Conservation (phyloP, 306 rosid species). For the Elaeagnus macrophylla region DNA sequence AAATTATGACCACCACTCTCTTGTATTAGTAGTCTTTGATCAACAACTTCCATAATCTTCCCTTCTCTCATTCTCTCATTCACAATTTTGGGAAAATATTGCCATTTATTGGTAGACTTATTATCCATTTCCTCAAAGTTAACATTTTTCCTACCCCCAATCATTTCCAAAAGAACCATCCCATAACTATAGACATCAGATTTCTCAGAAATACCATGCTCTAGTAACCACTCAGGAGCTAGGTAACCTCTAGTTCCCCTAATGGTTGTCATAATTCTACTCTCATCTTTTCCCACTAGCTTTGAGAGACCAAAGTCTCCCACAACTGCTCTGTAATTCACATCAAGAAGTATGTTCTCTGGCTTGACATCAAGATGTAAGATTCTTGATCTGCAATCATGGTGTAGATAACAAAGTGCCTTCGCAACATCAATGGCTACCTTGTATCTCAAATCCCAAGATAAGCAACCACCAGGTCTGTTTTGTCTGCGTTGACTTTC, state of each 20-base stretch:
- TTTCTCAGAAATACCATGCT: conserved; percentile 76
- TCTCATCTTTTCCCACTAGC: conserved; percentile 62
- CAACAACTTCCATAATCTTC: conserved; percentile 60
- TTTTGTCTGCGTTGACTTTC: not conserved
- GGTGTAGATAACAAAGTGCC: conserved; percentile 70
- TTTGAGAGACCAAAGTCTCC: conserved; percentile 78
- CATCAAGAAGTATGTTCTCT: conserved; percentile 78
- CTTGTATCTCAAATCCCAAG: conserved; percentile 58
- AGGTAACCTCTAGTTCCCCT: conserved; percentile 85
- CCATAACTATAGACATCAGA: conserved; percentile 76
- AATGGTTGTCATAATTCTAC: conserved; percentile 53
- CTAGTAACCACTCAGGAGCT: conserved; percentile 89
- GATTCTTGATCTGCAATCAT: conserved; percentile 68
- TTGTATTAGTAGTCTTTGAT: conserved; percentile 39
- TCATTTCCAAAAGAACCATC: conserved; percentile 78
- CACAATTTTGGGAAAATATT: conserved; percentile 60
- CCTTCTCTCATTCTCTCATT: conserved; percentile 62
- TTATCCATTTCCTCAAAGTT: conserved; percentile 26
- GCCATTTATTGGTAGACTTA: conserved; percentile 36
- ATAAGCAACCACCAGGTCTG: conserved; percentile 43
- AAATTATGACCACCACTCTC: conserved; percentile 18
- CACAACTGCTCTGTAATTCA: conserved; percentile 47
- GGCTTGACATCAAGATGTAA: conserved; percentile 90
- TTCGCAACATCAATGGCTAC: conserved; percentile 75
- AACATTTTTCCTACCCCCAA: conserved; percentile 76